Base-by-base conservation (phyloP, 768 basidiomycete genomes). In the Collybiopsis confluens region DNA sequence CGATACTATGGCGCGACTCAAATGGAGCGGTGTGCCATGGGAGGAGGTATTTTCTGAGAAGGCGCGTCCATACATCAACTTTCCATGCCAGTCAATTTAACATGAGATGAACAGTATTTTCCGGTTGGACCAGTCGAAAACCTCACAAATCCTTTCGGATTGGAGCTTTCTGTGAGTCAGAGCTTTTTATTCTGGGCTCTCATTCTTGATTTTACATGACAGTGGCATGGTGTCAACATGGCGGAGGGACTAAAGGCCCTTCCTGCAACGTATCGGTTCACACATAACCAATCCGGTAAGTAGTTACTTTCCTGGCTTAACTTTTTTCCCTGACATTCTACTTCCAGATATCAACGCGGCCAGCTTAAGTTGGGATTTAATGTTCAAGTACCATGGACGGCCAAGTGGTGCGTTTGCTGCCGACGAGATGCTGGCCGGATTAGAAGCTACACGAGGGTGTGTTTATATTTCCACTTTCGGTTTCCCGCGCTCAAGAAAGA, bases 221-320 rank as follows among this genome's bases (percentile, higher is more conserved):
- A 78, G 67, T 82, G 79, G 80, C 80, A 81, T 57, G 80, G 77
- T 18, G 80, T 82, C 47, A 82, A 81, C 59, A 71, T 83, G 71
- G 78, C 79, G 2, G 80, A 81, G 61, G 80, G 79, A 2, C 65
- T 81, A 28, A 82, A 83, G 62, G 79, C 80, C 1, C 63, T 79
- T 4, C 78, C 79, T n/a, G 71, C 79, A 6, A 77, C 78, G 0
- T 80, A 76, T 52, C 73, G 80, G 20, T 81, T 80, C 61, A 79
- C 78, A 1, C 77, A 79, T 55, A 81, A 82, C 58, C 73, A 79
- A 55, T 75, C 77, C 20, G 78, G 80, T 80, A 52, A 4, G 49
- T 55, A 16, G 35, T 18, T 36, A 7, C 16, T 35, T 10, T 7
- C 28, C 11, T 36, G 15, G 16, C 30, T 33, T 21, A 33, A 33